Base-by-base conservation (phyloP, 2,329 filamentous ascomycete species). In the Amauroascus niger region DNA sequence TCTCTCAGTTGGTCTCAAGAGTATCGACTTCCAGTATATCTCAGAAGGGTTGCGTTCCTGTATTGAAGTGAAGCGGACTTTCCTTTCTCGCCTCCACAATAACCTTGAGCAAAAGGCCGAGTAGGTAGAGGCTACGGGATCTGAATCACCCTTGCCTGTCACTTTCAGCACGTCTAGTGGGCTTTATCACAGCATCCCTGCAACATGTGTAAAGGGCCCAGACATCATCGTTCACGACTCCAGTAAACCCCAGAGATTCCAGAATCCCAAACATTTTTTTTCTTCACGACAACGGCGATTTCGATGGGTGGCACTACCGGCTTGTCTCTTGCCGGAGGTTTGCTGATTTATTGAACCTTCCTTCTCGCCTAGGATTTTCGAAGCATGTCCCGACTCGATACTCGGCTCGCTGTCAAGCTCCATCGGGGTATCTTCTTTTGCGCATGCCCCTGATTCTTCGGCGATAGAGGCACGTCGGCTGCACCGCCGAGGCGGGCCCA, bases 161-260 rank as follows among this genome's bases (percentile, higher is more conserved):
- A 35, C 33, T 14, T 35, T n/a, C 13, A 4, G 5, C 4, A 30
- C 9, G 9, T 9, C 26, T 5, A 30, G 9, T 9, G 4, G n/a
- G 33, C 13, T 37, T 37, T 14, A 11, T 6, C n/a, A 37, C n/a
- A n/a, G n/a, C n/a, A 14, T 16, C 13, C 33, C 14, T 11, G 33
- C 33, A n/a, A n/a, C n/a, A 37, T 16, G 13, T 16, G 33, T 11
- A 2, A 20, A 6, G 14, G 13, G 20, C 9, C 32, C 14, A 7
- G 14, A 13, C 11, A 22, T 24, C 14, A 16, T 30, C 32, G 20
- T 24, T 51, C 39, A 51, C 9, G 28, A 22, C 16, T 43, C 48
- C 18, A 51, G 14, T 6, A 51, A 22, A 6, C 48, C 37, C 48
- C 50, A 45, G 18, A 53, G 24, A 47, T 47, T 46, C 44, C 43